Evolutionary conservation across 2,329 filamentous ascomycete species (phyloP), one percentile per base, ranked within the genome.

Genomic region (Penicillium freii): DNA sequence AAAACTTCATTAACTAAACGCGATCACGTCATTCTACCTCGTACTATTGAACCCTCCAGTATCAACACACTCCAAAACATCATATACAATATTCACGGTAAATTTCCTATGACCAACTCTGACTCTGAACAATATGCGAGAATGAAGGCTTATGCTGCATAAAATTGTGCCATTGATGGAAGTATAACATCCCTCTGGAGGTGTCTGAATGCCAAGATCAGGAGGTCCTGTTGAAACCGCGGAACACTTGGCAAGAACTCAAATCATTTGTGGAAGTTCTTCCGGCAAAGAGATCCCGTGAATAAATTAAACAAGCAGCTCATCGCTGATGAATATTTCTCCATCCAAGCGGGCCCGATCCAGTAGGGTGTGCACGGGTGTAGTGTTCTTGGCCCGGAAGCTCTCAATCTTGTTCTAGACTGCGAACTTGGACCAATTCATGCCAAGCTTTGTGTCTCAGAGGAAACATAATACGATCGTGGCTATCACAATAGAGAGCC

Each of bases 241-340:
- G 27, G 27, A 23, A 33, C n/a, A 15, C 60, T 61, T 64, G 56
- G 56, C 57, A 34, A 13, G 42, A 44, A 44, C 15, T 42, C 31
- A 38, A n/a, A 13, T 42, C 19, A 59, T 57, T 58, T 47, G 62
- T 56, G 55, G 57, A 58, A 61, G 19, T 52, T 60, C 27, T 46
- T 33, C 55, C n/a, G 7, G 15, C 6, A 5, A 38, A 27, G 9
- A 21, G 25, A 8, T n/a, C 3, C 25, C n/a, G n/a, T 4, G 13
- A 23, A 13, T 13, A 38, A n/a, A 42, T 21, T 10, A 25, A 25
- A 25, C 11, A 34, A 29, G 3, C 34, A 33, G 34, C 39, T 9
- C 21, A 17, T 23, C 40, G 23, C 9, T 25, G 10, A 17, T 10
- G 11, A 44, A 10, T 17, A 31, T 55, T 55, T 27, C 9, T 51